Percentiles rank a stretch among this genome's conserved stretches.
phyloP scores from a whole-genome alignment of 306 rosid species.

The Malus orientalis region DNA sequence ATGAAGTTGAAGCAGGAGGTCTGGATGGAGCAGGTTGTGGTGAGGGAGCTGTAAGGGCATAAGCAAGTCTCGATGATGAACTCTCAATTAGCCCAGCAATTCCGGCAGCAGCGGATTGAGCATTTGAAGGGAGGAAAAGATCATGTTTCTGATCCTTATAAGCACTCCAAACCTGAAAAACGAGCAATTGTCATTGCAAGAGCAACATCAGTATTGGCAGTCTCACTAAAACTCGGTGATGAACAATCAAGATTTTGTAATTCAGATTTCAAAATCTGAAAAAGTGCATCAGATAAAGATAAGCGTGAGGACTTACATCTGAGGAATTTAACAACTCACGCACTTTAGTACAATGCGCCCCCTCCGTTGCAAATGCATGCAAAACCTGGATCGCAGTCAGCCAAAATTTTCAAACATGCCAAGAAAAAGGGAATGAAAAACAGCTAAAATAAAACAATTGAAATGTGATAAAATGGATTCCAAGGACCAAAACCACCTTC shows the following conservation, averaged over 20 bases:
- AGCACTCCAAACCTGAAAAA: conserved; percentile 93
- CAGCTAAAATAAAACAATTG: not conserved
- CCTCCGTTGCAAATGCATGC: conserved; percentile 99
- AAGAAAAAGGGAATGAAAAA: not conserved
- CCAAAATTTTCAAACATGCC: not conserved
- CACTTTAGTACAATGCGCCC: conserved; percentile 95
- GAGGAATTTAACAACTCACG: conserved; percentile 82
- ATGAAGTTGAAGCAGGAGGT: conserved; percentile 43
- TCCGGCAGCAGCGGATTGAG: conserved; percentile 98
- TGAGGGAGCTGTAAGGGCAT: conserved; percentile 84
- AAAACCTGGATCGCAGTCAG: conserved; percentile 59
- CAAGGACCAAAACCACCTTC: not conserved
- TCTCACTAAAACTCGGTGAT: not conserved
- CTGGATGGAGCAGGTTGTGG: conserved; percentile 45
- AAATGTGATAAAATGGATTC: not conserved
- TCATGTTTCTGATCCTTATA: conserved; percentile 98
- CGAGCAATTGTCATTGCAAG: not conserved
- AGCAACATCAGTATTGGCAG: not conserved
- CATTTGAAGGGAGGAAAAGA: conserved; percentile 96
- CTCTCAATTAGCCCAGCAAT: conserved; percentile 93
- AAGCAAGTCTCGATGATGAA: conserved; percentile 77
- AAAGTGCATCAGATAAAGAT: not conserved
- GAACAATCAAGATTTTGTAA: not conserved
- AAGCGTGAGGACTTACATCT: conserved; percentile 50
- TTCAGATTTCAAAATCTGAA: not conserved